phyloP scores from a whole-genome alignment of 345 rosid genomes.

The Kernera saxatilis region DNA sequence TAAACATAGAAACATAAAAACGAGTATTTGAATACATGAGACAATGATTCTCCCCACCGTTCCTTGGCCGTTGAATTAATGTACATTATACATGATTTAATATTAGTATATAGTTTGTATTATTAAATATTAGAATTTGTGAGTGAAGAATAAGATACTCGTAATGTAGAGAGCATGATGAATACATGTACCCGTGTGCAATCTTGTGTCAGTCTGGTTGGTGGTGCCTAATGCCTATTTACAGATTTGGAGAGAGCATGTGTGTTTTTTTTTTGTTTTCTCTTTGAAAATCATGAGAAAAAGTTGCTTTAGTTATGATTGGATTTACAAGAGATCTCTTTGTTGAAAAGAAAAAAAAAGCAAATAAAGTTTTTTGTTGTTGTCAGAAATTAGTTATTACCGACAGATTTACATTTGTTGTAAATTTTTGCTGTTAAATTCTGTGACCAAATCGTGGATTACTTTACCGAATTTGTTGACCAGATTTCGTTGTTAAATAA shows the following conservation, averaged over 20 bases:
- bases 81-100: not conserved
- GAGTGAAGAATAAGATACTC: conserved; percentile 6
- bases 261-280: not conserved
- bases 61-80: conserved; percentile 10
- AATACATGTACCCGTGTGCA: conserved; percentile 19
- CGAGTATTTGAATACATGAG: not conserved
- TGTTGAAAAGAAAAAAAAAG: not conserved
- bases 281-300: conserved; percentile 5
- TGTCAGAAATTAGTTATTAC: not conserved
- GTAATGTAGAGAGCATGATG: not conserved
- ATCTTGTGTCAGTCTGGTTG: conserved; percentile 32
- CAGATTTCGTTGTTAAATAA: not conserved
- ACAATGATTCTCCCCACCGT: conserved; percentile 26
- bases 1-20: not conserved
- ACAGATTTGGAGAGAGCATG: not conserved
- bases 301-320: conserved; percentile 11
- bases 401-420: no score
- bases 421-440: no score
- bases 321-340: not conserved
- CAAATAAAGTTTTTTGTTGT: not conserved
- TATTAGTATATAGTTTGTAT: not conserved
- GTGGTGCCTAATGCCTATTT: conserved; percentile 15
- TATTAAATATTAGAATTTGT: not conserved
- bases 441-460: not conserved
- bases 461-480: conserved; percentile 12